Conservation (phyloP, 2,329 filamentous ascomycete genomes). For the Aureobasidium sp. region DNA sequence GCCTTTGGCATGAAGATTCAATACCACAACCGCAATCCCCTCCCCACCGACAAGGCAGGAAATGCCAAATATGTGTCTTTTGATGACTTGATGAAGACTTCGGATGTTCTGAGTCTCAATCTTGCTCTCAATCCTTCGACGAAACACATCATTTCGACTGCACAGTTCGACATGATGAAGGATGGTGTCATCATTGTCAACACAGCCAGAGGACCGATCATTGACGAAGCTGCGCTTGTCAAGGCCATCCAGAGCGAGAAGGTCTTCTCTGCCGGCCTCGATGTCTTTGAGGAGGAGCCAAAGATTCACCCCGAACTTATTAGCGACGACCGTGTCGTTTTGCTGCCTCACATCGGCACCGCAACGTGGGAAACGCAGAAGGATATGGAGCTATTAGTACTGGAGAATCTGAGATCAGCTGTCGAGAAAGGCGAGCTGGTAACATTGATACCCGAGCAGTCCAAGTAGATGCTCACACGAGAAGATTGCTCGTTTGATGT, state of each 20-base stretch:
- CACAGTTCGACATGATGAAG: conserved; percentile 46
- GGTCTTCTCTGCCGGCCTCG: conserved; percentile 46
- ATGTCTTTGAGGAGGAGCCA: conserved; percentile 51
- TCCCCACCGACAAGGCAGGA: conserved; percentile 32
- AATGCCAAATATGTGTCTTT: conserved; percentile 47
- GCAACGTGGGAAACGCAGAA: conserved; percentile 52
- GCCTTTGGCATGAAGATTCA: conserved; percentile 50
- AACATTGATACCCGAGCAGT: conserved; percentile 55
- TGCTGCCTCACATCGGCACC: conserved; percentile 53
- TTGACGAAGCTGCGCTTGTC: conserved; percentile 48
- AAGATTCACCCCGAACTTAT: conserved; percentile 44
- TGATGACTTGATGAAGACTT: conserved; percentile 43
- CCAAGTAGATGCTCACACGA: conserved; percentile 22
- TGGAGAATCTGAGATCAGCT: conserved; percentile 49
- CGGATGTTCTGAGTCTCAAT: conserved; percentile 48
- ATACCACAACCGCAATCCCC: conserved; percentile 46
- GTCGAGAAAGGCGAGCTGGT: conserved; percentile 49
- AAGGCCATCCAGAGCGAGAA: conserved; percentile 45
- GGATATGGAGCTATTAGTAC: conserved; percentile 52
- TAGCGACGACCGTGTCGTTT: conserved; percentile 41
- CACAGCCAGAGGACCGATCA: conserved; percentile 48
- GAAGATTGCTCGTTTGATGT: background rate
- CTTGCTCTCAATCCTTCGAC: conserved; percentile 43
- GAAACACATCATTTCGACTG: conserved; percentile 42
- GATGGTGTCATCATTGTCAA: conserved; percentile 49